Base-by-base conservation (phyloP, 1,284 basidiomycete genomes). In the Anthracocystis panici-leucophaei region DNA sequence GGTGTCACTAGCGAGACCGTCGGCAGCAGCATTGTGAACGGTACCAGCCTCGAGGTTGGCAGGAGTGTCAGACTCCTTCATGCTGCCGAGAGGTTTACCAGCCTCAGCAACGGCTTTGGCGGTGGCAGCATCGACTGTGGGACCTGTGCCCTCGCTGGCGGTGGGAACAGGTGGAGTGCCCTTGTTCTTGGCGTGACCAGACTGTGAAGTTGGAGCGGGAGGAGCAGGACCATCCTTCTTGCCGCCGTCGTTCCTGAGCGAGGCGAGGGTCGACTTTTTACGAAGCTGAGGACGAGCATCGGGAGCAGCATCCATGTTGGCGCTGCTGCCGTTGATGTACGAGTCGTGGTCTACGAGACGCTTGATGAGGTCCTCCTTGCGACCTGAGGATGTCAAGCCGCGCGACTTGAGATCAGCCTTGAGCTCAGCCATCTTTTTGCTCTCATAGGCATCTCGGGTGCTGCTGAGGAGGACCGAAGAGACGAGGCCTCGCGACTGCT, bases 381-480 rank as follows among this genome's bases (percentile, higher is more conserved):
- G 75, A 45, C 81, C 81, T 14, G 69, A 51, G n/a, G 69, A 75
- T 33, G 80, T 44, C 18, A 82, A 76, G n/a, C 78, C 78, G 48
- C 81, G 79, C 54, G 79, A 74, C 54, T 74, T 74, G 65, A 82
- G 74, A 29, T 80, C 65, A 5, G 74, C 54, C 59, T 75, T 78
- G 65, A 82, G 76, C 57, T 82, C 80, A 38, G 60, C 60, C 41
- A 80, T 59, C 49, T 73, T 75, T 58, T 74, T 70, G 58, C 50
- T 65, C 42, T 82, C 77, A 72, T 82, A 82, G 38, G 65, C 70
- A 53, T 82, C 79, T 18, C 67, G 62, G 33, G 77, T 78, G 55
- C 76, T 75, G 69, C 73, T 78, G 23, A 82, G 73, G 21, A 82
- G 74, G 42, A 82, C 79, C 9, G 73, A 79, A 18, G 81, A 82